Base-by-base conservation (phyloP, 75 land plant genomes). In the Gnetum montanum region DNA sequence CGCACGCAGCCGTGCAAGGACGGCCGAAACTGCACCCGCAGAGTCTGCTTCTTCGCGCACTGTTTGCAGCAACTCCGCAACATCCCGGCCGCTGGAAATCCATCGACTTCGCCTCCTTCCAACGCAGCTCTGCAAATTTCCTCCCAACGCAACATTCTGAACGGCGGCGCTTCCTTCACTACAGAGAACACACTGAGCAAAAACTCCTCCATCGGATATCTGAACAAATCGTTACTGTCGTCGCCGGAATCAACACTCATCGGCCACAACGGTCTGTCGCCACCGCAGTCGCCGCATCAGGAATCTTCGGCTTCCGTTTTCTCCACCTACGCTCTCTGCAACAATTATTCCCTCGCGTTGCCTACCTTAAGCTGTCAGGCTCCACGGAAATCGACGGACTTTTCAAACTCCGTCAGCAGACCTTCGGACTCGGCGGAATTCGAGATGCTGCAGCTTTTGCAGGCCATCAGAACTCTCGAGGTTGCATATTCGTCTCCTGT, bases 1-100 rank as follows among this genome's bases (percentile, higher is more conserved):
- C 72, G 90, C 12, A 86, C 90, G 0, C 83, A 86, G 71, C 78
- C 80, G 0, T 86, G 90, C 41, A 86, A 86, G 35, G 90, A 86
- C 18, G 90, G 90, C 2, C 62, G 78, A 12, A 60, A 67, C 54
- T 78, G 86, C 54, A 71, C 69, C 25, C 78, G 71, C 24, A 54
- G 68, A 15, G 68, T 65, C 18, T 78, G 71, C 57, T 74, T 64
- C 62, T 77, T 86, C 40, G 72, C 85, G 26, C 65, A 81, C 43
- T 57, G 86, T 2, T 73, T 77, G 1, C 67, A 62, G 78, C 80
- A 86, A 73, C 66, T 86, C 26, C 79, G 91, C 6, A 24, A 79
- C 10, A 37, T 70, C 19, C 67, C 83, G 0, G 55, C 23, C 0
- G 31, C n/a, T 29, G 6, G 20, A 18, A 22, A 27, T 31, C 19